Evolutionary conservation across 2,329 filamentous ascomycete genomes (phyloP), one percentile per base, ranked within the genome.

Genomic region (Fusarium nurragi): DNA sequence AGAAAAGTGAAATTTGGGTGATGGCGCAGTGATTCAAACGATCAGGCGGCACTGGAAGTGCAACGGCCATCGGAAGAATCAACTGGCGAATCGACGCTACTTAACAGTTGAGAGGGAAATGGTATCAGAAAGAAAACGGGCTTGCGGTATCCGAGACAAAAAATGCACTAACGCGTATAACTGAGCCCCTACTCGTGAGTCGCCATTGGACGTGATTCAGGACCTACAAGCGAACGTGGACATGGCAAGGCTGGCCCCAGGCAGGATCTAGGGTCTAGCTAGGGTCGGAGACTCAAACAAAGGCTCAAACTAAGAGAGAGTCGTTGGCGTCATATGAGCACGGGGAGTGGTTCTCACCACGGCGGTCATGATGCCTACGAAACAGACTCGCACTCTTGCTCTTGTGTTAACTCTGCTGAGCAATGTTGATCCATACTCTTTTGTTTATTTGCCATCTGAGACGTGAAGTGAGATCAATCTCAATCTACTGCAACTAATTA

Each of bases 271-370:
- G 25, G 49, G 44, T 47, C 58, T 38, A 61, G 38, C n/a, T n/a
- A n/a, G n/a, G n/a, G n/a, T 30, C 26, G 13, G 26, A 6, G 12
- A 30, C 26, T 30, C 26, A 30, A 26, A 37, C 21, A 46, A 61
- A 62, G 56, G 43, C 45, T 54, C 43, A 47, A 38, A 44, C 8
- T 10, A 6, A 18, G 10, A 34, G 32, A 34, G 32, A 66, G 65
- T 67, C 65, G 56, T 67, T 65, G 65, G 64, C 65, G 65, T 67
- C 65, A 67, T 67, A 65, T 58, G 50, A 54, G 32, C 32, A 34
- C 32, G 32, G 32, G 25, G 7, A 34, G 32, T n/a, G 32, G 32
- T 16, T 34, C 32, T 18, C 32, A 6, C n/a, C 16, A 32, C 46
- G 22, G 21, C 44, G 26, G 38, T 26, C 48, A 55, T 51, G 55